Base-by-base conservation (phyloP, 2,329 filamentous ascomycete species). In the Stachybotrys echinatus region DNA sequence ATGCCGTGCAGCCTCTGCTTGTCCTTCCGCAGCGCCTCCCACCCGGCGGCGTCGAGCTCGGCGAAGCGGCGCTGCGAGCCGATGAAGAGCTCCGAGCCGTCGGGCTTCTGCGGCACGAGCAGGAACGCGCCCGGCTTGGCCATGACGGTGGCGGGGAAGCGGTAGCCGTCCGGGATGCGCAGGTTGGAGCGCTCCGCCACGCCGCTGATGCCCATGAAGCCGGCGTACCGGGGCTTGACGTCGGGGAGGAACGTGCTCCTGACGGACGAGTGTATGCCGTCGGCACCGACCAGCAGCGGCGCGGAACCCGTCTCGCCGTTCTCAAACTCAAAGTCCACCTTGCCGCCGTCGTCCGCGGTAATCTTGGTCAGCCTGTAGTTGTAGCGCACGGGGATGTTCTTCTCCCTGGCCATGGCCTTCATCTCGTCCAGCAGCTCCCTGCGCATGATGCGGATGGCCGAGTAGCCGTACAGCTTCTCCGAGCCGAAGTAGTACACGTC, bases 201-300 rank as follows among this genome's bases (percentile, higher is more conserved):
- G 10, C 62, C 62, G 2, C 64, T 64, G 20, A 76, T 63, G 8
- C 67, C 71, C 12, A 66, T 61, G n/a, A 61, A 75, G 72, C 34
- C 75, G 75, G 1, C 73, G 75, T 56, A 80, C 84, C n/a, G n/a
- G 2, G 81, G 75, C 31, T 70, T 59, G 1, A 77, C 55, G 0
- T 73, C 68, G 0, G 79, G 75, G 43, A 75, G 69, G 0, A 85
- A 64, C 40, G 80, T 73, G 4, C 65, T 68, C 3, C 80, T 71
- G 0, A 84, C 76, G 0, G 65, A 68, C 1, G 79, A 83, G 58
- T 84, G 77, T 46, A 84, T 84, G 1, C 81, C 81, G 51, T 85
- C 81, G 0, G 79, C 77, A 0, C 79, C 81, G 17, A 84, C 66
- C 0, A 85, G 70, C 12, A 80, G 58, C 2, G 64, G 55, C 0